Conservation (phyloP, 2,329 filamentous ascomycete species). For the Claviceps arundinis region DNA sequence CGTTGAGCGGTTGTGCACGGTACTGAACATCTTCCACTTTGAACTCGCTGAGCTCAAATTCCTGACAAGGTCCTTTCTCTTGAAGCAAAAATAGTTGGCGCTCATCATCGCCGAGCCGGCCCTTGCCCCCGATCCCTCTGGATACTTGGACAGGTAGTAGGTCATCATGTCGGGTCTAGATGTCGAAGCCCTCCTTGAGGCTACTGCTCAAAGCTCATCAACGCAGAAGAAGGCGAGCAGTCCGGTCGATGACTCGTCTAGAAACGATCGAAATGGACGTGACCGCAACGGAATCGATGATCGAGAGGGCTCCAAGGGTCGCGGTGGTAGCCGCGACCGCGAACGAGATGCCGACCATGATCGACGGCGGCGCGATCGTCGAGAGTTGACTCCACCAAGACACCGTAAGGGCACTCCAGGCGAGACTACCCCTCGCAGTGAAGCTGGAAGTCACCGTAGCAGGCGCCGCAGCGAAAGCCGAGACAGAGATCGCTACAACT, state of each 20-base stretch:
- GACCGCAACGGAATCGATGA: slow-evolving; percentile 31
- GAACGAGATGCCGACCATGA: slow-evolving; percentile 44
- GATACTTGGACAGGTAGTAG: slow-evolving; percentile 5
- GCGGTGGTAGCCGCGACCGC: slow-evolving; percentile 41
- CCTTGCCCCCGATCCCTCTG: not conserved
- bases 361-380: slow-evolving; percentile 33
- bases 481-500: slow-evolving; percentile 60
- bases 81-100: not conserved
- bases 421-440: slow-evolving; percentile 57
- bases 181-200: slow-evolving; percentile 84
- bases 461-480: slow-evolving; percentile 68
- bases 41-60: not conserved
- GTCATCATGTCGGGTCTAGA: slow-evolving; percentile 43
- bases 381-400: slow-evolving; percentile 42
- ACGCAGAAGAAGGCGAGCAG: slow-evolving; percentile 33
- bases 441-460: slow-evolving; percentile 69
- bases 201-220: slow-evolving; percentile 53
- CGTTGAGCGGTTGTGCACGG: not conserved
- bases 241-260: slow-evolving; percentile 39
- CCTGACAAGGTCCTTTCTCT: not conserved
- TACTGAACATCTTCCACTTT: not conserved
- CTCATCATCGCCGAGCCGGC: not conserved
- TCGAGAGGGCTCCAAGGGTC: slow-evolving; percentile 42
- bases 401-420: slow-evolving; percentile 36
- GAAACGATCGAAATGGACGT: slow-evolving; percentile 15